phyloP scores from a whole-genome alignment of 2,329 filamentous ascomycete species.

The Colletotrichum sp. region DNA sequence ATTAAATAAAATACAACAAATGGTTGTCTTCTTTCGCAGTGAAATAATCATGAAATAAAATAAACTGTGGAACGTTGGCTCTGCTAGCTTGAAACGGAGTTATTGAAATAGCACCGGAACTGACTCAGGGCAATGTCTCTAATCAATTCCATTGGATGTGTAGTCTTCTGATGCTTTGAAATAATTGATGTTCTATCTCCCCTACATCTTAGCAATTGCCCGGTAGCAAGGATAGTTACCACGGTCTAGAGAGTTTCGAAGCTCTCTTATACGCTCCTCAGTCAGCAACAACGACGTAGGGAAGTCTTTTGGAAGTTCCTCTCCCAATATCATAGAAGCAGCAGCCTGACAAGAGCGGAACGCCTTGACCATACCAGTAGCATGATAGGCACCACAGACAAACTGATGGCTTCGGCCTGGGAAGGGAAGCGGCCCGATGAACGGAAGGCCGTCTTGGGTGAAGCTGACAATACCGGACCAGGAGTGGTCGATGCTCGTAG shows the following conservation, averaged over 20 bases:
- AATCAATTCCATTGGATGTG: no score
- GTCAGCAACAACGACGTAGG: background rate
- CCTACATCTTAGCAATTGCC: background rate
- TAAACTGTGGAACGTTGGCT: no score
- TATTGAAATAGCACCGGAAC: no score
- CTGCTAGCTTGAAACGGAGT: no score
- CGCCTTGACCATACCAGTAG: background rate
- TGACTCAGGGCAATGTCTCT: no score
- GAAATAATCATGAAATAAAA: no score
- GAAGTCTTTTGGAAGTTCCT: background rate
- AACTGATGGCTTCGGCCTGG: background rate
- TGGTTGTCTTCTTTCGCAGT: no score
- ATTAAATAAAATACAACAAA: no score
- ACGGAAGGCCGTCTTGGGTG: background rate
- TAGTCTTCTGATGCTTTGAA: no score
- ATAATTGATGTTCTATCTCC: background rate
- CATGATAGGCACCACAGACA: background rate
- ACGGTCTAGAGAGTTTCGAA: background rate
- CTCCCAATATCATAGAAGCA: background rate
- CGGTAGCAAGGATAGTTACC: background rate
- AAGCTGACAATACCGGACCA: background rate
- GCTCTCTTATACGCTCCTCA: background rate
- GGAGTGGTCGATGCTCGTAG: accelerated
- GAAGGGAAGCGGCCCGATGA: background rate
- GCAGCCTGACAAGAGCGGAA: background rate